Base-by-base conservation (phyloP, 2,329 filamentous ascomycete genomes). In the Trichoderma atroviride region DNA sequence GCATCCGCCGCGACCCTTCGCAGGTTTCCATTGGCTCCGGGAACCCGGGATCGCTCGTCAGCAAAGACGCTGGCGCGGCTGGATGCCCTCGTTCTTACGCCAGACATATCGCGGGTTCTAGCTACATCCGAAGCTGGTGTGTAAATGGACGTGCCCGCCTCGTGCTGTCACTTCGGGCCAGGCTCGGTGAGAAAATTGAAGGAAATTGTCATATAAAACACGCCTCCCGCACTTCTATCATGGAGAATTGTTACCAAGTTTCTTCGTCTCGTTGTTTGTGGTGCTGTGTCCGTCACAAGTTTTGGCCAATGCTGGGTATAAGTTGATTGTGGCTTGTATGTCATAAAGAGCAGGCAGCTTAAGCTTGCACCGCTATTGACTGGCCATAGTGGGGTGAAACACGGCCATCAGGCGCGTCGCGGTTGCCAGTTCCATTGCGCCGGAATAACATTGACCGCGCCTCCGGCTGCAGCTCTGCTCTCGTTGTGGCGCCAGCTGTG, bases 41-140 rank as follows among this genome's bases (percentile, higher is more conserved):
- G 76, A 72, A 79, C 79, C 75, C 82, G 81, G 72, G 78, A 75
- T 70, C 77, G 74, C 57, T 81, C 79, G 69, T 80, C 79, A 70
- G 78, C 63, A 59, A 57, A 56, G 55, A n/a, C 78, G 75, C 81
- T 83, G 72, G 81, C 76, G 77, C 83, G 84, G 76, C 81, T 79
- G 72, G 83, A 81, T 74, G 80, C 79, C 79, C 81, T 77, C 72
- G 78, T 75, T 74, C 56, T 66, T 63, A 77, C 75, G 73, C 78
- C 79, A 70, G 81, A 82, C 71, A 81, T 81, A 83, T 83, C 4
- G 72, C 69, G 77, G 74, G 72, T 74, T 50, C n/a, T 72, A 74
- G 73, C 77, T 80, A 79, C 79, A 81, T 81, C 74, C 76, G 78
- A 71, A 70, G 69, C 61, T 62, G 6, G 40, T 9, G 62, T n/a